A percentile compares a stretch with the other conserved stretches of the same genome.
phyloP scores from a whole-genome alignment of 163 green algal species.

The Chlamydomonas reinhardtii region DNA sequence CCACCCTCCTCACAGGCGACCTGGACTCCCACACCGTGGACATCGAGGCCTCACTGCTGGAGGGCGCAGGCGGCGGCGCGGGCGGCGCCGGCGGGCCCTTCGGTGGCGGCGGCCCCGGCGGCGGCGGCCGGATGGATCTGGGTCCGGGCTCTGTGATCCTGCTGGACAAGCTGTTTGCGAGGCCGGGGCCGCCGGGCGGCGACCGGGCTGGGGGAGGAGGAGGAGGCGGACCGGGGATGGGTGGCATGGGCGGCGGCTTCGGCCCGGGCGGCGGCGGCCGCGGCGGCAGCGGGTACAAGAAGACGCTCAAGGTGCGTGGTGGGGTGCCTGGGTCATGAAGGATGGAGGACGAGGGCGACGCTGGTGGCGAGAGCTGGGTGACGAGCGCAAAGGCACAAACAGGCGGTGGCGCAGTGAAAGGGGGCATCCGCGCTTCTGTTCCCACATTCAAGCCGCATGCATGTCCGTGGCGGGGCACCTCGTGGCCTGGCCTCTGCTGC shows the following conservation, averaged over 20 bases:
- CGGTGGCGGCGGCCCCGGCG: constrained; percentile 11
- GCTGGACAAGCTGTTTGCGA: constrained; percentile 44
- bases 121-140: constrained; percentile 17
- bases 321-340: not conserved
- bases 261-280: no score
- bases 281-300: constrained; percentile 2
- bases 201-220: not conserved
- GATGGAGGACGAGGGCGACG: no score
- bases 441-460: no score
- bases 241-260: not conserved
- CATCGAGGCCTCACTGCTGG: constrained; percentile 60
- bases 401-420: no score
- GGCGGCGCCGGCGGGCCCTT: not conserved
- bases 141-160: constrained; percentile 35
- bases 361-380: no score
- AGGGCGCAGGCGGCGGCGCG: constrained; percentile 60
- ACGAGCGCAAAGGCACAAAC: no score
- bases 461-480: no score
- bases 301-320: constrained; percentile 25
- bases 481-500: no score
- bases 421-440: no score
- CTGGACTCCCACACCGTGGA: constrained; percentile 83
- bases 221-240: not conserved
- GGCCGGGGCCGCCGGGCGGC: not conserved
- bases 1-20: not conserved